Evolutionary conservation across 2,329 filamentous ascomycete genomes (phyloP).

Genomic region (Ophiostoma quercus): DNA sequence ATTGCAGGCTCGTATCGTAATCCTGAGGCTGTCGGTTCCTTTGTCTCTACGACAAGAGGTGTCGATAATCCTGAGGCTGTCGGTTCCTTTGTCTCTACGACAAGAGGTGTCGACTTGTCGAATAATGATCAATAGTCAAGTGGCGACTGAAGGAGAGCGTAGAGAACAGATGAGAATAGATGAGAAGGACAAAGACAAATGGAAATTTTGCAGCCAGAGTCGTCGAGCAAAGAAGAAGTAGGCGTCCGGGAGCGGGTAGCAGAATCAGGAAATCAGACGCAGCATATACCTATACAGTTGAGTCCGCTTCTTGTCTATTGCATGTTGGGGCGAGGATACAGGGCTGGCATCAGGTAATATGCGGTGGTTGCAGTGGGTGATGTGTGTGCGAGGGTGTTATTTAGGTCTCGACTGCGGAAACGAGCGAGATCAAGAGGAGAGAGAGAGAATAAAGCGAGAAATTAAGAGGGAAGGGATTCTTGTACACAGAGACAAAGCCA

Average conservation of each 20-base stretch:
- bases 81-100: background rate
- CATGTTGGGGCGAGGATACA: conserved; percentile 11
- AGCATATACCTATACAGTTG: background rate
- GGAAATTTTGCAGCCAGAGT: background rate
- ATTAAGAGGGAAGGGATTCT: background rate
- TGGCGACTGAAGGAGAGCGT: background rate
- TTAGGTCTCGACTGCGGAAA: background rate
- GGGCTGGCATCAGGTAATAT: conserved; percentile 14
- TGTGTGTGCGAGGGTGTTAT: conserved; percentile 16
- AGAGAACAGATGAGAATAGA: background rate
- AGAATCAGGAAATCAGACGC: background rate
- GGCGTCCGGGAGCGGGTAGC: background rate
- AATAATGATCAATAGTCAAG: background rate
- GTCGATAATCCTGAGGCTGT: background rate
- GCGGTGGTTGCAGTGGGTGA: conserved; percentile 14
- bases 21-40: background rate
- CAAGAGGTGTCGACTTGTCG: background rate
- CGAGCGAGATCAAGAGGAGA: background rate
- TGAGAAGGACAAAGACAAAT: background rate
- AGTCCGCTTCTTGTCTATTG: conserved; percentile 14
- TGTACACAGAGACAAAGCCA: conserved; percentile 9
- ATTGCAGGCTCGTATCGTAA: background rate
- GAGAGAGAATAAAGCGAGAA: background rate
- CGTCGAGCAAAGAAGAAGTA: background rate
- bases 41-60: no score